phyloP scores from a whole-genome alignment of 495 filamentous ascomycete species.

The Penicillium angulare region DNA sequence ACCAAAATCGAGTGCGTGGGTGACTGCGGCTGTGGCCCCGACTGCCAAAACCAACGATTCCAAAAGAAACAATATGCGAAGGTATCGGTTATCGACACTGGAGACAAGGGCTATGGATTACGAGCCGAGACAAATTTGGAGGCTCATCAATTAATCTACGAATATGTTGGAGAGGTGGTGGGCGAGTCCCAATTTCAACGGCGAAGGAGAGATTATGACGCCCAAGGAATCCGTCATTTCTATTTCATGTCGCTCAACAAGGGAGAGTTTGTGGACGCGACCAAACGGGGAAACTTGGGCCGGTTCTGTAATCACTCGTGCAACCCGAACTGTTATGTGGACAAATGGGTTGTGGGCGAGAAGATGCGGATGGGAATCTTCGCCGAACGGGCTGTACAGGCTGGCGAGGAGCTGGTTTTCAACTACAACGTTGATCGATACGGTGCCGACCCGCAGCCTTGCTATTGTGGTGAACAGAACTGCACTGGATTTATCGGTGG shows the following conservation, averaged over 20 bases:
- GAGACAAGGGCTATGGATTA: constrained; percentile 94
- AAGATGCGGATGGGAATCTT: constrained; percentile 99
- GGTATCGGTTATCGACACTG: constrained; percentile 94
- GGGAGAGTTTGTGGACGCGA: constrained; percentile 96
- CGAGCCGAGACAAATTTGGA: constrained; percentile 75
- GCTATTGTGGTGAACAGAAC: constrained; percentile 93
- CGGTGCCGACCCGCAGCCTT: constrained; percentile 92
- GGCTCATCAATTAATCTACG: constrained; percentile 87
- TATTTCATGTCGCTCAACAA: constrained; percentile 99
- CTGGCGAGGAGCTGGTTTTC: constrained; percentile 97
- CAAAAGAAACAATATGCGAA: constrained; percentile 85
- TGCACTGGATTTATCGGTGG: constrained; percentile 96
- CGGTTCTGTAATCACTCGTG: constrained; percentile 99
- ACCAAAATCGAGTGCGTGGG: constrained; percentile 96
- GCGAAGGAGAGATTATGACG: constrained; percentile 87
- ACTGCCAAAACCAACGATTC: constrained; percentile 94
- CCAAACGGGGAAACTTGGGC: constrained; percentile 92
- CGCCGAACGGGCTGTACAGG: constrained; percentile 78
- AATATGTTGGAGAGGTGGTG: constrained; percentile 99
- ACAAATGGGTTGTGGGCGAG: constrained; percentile 99
- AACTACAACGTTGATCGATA: constrained; percentile 99
- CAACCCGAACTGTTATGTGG: constrained; percentile 98
- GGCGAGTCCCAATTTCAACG: constrained; percentile 83
- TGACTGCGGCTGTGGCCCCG: constrained; percentile 79
- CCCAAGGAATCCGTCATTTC: constrained; percentile 97